Evolutionary conservation across 306 rosid species (phyloP).

Genomic region (Hippophae tibetana): DNA sequence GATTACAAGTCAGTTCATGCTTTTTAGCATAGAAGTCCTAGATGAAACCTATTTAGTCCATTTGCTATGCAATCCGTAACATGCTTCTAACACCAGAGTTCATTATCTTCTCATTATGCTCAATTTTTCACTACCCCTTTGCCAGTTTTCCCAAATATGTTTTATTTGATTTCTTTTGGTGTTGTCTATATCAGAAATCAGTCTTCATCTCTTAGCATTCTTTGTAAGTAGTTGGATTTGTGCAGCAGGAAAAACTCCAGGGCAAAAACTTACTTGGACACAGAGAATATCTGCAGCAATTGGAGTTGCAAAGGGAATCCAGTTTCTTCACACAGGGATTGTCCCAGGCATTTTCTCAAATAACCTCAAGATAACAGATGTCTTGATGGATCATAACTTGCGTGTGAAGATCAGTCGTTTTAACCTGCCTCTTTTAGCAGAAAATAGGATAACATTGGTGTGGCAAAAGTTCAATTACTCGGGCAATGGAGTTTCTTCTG

Average conservation of each 20-base stretch:
- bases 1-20: too few relatives aligned
- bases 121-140: too few relatives aligned
- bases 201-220: background rate
- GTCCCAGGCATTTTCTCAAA: conserved; percentile 79
- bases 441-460: conserved; percentile 46
- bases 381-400: conserved; percentile 58
- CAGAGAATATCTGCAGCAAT: conserved; percentile 82
- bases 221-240: background rate
- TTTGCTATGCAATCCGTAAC: too few relatives aligned
- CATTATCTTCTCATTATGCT: too few relatives aligned
- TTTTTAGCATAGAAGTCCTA: too few relatives aligned
- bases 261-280: conserved; percentile 60
- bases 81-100: too few relatives aligned
- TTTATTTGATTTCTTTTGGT: too few relatives aligned
- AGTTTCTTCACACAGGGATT: conserved; percentile 86
- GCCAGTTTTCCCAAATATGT: too few relatives aligned
- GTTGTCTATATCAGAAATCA: too few relatives aligned
- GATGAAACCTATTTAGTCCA: too few relatives aligned
- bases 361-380: conserved; percentile 72
- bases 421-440: conserved; percentile 51
- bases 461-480: conserved; percentile 32
- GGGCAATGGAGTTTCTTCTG: conserved; percentile 34
- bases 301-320: conserved; percentile 80
- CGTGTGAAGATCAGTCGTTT: conserved; percentile 73
- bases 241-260: conserved; percentile 40